Conservation (phyloP, 352 stramenopile species). For the Phytophthora capsici region DNA sequence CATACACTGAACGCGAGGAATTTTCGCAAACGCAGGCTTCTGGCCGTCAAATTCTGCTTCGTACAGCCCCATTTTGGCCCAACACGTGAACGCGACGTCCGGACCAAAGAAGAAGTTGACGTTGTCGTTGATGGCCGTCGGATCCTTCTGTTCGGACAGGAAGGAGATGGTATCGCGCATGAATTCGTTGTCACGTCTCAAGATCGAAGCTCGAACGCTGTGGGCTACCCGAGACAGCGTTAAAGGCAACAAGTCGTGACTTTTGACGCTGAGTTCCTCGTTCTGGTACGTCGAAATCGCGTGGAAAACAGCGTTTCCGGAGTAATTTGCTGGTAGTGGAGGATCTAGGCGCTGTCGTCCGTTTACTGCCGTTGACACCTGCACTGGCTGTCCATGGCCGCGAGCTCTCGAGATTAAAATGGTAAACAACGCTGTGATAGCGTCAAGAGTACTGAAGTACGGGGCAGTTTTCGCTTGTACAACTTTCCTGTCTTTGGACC, state of each 20-base stretch:
- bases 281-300: constrained; percentile 44
- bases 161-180: constrained; percentile 66
- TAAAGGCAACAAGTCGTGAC: background rate
- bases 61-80: constrained; percentile 63
- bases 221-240: constrained; percentile 33
- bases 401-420: constrained; percentile 59
- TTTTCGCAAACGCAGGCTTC: constrained; percentile 37
- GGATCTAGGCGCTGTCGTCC: constrained; percentile 47
- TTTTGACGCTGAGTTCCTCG: constrained; percentile 24
- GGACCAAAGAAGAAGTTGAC: constrained; percentile 62
- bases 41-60: constrained; percentile 51
- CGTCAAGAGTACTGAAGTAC: constrained; percentile 61
- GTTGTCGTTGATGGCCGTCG: constrained; percentile 46
- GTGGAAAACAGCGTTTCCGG: constrained; percentile 61
- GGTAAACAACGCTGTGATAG: constrained; percentile 56
- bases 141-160: constrained; percentile 35
- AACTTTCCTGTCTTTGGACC: constrained; percentile 23
- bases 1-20: constrained; percentile 42
- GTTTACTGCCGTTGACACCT: constrained; percentile 58
- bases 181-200: constrained; percentile 46
- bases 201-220: constrained; percentile 49
- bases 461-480: constrained; percentile 5
- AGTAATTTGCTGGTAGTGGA: constrained; percentile 50
- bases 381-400: constrained; percentile 43
- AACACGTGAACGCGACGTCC: constrained; percentile 66